Evolutionary conservation across 1,139 yeast genomes (phyloP), one percentile per base, ranked within the genome.

Genomic region (Casaregolazyma suthepensis): DNA sequence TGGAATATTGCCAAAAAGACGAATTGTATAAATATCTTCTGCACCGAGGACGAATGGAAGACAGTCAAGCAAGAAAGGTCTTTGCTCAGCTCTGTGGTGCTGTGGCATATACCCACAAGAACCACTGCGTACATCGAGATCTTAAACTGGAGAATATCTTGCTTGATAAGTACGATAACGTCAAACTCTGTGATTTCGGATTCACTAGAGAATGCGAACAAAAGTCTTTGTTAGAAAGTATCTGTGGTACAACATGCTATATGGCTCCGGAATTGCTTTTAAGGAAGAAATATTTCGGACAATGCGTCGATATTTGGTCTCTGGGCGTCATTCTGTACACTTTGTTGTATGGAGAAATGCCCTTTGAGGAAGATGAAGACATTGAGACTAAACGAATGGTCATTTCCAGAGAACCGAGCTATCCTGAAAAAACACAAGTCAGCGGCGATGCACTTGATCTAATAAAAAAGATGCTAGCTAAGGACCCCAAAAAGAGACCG

Each of bases 191-290:
- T 3, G 99, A 93, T 71, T 91, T 93, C 71, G 99, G 99, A 0
- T 91, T 93, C 67, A 90, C 96, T 1, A 75, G 98, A 58, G 97
- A 90, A 64, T 83, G 75, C 74, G 85, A 65, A 59, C 76, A 72
- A 52, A 75, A 73, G 58, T 78, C 71, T n/a, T 71, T 83, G 52
- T 71, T 93, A 46, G 87, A 87, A 48, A 93, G 97, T 0, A 77
- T 90, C 1, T 93, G 99, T 70, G 99, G 99, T 1, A 93, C 99
- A 0, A 82, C 91, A 0, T 95, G 90, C 5, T 93, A 93, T 66
- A 90, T 91, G 96, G 97, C 99, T 0, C 99, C 99, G 0, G 99
- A 93, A 65, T 74, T 93, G 62, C 74, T 90, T 42, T 73, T 76
- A 53, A 79, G 81, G 57, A 78, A 79, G 54, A 83, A 81, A 53